Base-by-base conservation (phyloP, 2,329 filamentous ascomycete genomes). In the Aspergillus pseudoterreus region DNA sequence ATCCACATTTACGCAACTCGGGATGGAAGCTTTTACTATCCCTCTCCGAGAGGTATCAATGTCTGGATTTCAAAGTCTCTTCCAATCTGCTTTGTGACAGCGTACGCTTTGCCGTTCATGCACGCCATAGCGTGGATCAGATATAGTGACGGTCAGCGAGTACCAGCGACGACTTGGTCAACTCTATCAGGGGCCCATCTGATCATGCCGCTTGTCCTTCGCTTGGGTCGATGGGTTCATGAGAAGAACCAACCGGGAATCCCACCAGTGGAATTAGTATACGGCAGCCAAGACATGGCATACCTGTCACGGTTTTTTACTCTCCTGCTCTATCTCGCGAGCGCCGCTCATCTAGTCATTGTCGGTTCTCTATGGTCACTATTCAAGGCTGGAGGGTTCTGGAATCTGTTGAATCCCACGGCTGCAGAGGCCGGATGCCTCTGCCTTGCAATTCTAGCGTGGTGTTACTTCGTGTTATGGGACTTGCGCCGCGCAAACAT, bases 391-490 rank as follows among this genome's bases (percentile, higher is more conserved):
- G 42, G 15, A 11, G 17, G 11, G 8, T 6, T 43, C 19, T 6
- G 22, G 12, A 21, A 11, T 10, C 5, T 14, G 12, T n/a, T 27
- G 10, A 24, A 17, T 35, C 30, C 35, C n/a, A 14, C 35, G 8
- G 14, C n/a, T 38, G 14, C 35, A 17, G 35, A 38, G n/a, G 35
- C 17, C 4, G 39, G 17, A 42, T 8, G 17, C 17, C 39, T 42
- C 5, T 2, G 39, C 19, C 9, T 55, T 19, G 21, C 32, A 11
- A 44, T 55, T 15, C 15, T 39, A 4, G n/a, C 22, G 9, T 57
- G 52, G 55, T 50, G 47, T 27, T 24, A 49, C 2, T 57, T 57
- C 41, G 47, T 47, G 6, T 30, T 52, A 1, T 57, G 52, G 52
- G 52, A 57, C 17, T 36, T 57, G 47, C 52, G 42, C 3, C 50